These are phyloP conservation scores for Ichthyophonus hoferi DNA, from an alignment of 208 protist species.

Conservation along the genomic window DNA sequence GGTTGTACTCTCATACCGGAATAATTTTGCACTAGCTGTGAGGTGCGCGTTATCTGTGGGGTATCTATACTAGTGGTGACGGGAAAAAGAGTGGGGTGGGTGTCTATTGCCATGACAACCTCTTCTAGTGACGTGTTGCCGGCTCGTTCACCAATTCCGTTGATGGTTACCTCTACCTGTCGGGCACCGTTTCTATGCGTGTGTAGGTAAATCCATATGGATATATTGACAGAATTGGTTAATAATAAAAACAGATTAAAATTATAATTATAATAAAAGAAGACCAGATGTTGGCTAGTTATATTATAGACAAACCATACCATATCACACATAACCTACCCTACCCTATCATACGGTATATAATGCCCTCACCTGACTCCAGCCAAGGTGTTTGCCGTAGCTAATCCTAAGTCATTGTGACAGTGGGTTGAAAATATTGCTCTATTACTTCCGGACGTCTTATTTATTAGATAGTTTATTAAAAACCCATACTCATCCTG, in stretches of 20 bases:
- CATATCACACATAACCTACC: too few relatives aligned
- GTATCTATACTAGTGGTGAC: constrained; percentile 51
- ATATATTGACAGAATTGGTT: too few relatives aligned
- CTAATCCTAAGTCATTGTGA: constrained; percentile 64
- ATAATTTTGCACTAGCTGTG: constrained; percentile 41
- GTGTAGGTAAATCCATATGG: neutral
- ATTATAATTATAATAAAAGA: too few relatives aligned
- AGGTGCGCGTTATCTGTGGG: constrained; percentile 53
- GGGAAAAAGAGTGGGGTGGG: constrained; percentile 40
- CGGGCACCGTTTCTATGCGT: constrained; percentile 37
- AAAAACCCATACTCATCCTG: constrained; percentile 50
- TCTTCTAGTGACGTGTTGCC: constrained; percentile 64
- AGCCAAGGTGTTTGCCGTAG: constrained; percentile 61
- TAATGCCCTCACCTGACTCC: constrained; percentile 38
- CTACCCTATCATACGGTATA: too few relatives aligned
- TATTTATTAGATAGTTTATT: constrained; percentile 48
- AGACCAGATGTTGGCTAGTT: too few relatives aligned
- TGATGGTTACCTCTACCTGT: constrained; percentile 61
- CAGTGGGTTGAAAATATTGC: constrained; percentile 61
- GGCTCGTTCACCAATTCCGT: constrained; percentile 65
- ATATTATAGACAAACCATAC: too few relatives aligned
- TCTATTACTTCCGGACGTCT: constrained; percentile 42
- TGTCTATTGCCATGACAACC: constrained; percentile 54
- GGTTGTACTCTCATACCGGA: constrained; percentile 54
- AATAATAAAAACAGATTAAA: too few relatives aligned